Conservation (phyloP, 108 stramenopile genomes). For the Cyclotella baltica region DNA sequence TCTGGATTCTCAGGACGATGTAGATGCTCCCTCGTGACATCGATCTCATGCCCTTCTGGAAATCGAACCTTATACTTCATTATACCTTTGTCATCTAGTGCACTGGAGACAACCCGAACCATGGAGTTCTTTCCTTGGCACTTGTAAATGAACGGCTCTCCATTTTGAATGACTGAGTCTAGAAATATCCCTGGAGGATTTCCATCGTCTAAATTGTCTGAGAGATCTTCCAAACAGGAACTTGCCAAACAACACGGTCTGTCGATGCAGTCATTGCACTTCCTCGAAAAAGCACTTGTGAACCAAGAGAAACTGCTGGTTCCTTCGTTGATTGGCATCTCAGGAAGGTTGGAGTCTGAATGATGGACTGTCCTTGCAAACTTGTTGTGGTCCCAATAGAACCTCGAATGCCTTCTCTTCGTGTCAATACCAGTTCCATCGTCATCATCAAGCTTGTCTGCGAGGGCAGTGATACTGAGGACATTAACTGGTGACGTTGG, state of each 20-base stretch:
- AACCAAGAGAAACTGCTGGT: not conserved
- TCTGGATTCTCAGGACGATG: no score
- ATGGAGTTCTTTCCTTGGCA: no score
- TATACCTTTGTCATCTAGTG: no score
- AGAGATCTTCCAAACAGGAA: not conserved
- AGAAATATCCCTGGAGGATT: no score
- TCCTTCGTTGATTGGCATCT: constrained; percentile 17
- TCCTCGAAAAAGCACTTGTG: not conserved
- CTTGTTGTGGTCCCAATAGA: constrained; percentile 12
- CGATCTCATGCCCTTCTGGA: no score
- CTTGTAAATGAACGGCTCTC: no score
- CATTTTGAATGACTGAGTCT: no score
- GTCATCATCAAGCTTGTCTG: not conserved
- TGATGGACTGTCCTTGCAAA: not conserved
- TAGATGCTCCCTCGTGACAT: no score
- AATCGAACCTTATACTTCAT: no score
- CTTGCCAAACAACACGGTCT: not conserved
- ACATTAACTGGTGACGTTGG: constrained; percentile 12
- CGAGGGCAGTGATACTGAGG: constrained; percentile 4
- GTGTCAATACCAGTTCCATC: constrained; percentile 9
- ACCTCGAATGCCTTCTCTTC: not conserved
- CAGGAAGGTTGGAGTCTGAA: constrained; percentile 6
- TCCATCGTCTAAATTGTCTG: no score
- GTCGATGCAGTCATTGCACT: not conserved
- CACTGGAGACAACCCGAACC: no score